Percentiles rank a stretch among this genome's conserved stretches.
These are phyloP conservation scores for Fraxinus floribunda DNA, from an alignment of 305 asterid species.

Conservation along the genomic window DNA sequence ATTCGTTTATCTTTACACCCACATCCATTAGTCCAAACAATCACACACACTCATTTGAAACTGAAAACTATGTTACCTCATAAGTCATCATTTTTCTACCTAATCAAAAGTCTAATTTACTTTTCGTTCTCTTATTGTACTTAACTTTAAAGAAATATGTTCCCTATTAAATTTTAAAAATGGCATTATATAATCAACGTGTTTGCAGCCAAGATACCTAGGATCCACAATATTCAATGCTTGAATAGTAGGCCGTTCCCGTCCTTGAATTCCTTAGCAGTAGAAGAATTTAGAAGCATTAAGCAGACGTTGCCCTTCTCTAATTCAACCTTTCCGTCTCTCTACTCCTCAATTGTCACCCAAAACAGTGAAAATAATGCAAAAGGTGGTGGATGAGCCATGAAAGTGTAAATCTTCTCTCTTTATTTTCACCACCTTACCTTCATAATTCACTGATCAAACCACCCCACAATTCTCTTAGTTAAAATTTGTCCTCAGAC, in stretches of 20 bases:
- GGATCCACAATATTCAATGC: neutral
- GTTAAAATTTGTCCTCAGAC: slow-evolving; percentile 38
- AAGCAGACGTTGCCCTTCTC: slow-evolving; percentile 12
- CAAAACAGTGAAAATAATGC: slow-evolving; percentile 34
- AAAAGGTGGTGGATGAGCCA: slow-evolving; percentile 93
- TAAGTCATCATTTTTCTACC: too few species aligned
- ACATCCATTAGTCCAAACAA: too few species aligned
- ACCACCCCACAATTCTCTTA: slow-evolving; percentile 19
- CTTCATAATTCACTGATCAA: slow-evolving; percentile 33
- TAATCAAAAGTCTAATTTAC: neutral
- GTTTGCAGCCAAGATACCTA: neutral
- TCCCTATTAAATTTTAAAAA: too few species aligned
- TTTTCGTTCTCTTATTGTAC: neutral
- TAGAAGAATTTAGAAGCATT: neutral
- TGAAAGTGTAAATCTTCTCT: slow-evolving; percentile 32
- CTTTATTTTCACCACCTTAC: slow-evolving; percentile 30
- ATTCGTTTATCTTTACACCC: too few species aligned
- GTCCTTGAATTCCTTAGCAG: neutral
- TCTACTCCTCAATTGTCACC: slow-evolving; percentile 6
- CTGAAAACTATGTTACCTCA: too few species aligned
- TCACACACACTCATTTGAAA: too few species aligned
- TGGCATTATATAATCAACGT: neutral
- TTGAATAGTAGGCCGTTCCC: neutral
- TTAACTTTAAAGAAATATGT: neutral
- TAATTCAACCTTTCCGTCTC: slow-evolving; percentile 19